phyloP scores from a whole-genome alignment of 2,329 filamentous ascomycete species.

The Sarocladium brachiariae region DNA sequence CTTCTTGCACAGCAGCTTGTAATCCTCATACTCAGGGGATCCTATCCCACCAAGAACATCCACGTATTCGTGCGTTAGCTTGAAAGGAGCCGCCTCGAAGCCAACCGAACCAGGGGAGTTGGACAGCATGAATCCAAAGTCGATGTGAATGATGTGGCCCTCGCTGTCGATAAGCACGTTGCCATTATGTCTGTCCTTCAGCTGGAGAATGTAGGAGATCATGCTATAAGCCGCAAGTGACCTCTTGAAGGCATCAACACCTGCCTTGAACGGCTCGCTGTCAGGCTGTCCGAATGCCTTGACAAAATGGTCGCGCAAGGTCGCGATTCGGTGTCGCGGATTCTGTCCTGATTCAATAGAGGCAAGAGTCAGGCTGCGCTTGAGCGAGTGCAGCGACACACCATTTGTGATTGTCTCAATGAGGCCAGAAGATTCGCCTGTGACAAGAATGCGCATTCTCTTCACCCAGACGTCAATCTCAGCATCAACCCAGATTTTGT shows the following conservation, averaged over 20 bases:
- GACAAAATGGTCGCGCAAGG: conserved; percentile 72
- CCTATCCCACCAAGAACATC: conserved; percentile 71
- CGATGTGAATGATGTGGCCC: conserved; percentile 81
- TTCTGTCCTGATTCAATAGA: conserved; percentile 67
- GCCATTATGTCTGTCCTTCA: conserved; percentile 82
- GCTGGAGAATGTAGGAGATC: conserved; percentile 74
- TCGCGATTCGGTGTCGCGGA: conserved; percentile 68
- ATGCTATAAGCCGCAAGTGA: conserved; percentile 82
- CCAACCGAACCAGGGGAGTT: conserved; percentile 80
- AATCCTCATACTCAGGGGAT: conserved; percentile 64
- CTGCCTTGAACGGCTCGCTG: conserved; percentile 61
- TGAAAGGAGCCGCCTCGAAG: conserved; percentile 82
- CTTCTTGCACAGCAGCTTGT: conserved; percentile 73
- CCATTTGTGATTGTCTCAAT: conserved; percentile 87
- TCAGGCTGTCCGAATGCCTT: conserved; percentile 70
- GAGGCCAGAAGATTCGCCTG: conserved; percentile 74
- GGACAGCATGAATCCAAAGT: conserved; percentile 85
- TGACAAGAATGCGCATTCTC: conserved; percentile 79
- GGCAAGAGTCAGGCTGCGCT: conserved; percentile 71
- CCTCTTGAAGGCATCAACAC: conserved; percentile 71
- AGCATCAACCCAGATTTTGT: conserved; percentile 74
- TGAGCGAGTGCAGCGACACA: conserved; percentile 78
- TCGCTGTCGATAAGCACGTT: conserved; percentile 82
- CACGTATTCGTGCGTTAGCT: conserved; percentile 79
- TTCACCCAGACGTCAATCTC: conserved; percentile 79